These are phyloP conservation scores for Buddleja alternifolia DNA, from an alignment of 257 asterid species.

Conservation along the genomic window DNA sequence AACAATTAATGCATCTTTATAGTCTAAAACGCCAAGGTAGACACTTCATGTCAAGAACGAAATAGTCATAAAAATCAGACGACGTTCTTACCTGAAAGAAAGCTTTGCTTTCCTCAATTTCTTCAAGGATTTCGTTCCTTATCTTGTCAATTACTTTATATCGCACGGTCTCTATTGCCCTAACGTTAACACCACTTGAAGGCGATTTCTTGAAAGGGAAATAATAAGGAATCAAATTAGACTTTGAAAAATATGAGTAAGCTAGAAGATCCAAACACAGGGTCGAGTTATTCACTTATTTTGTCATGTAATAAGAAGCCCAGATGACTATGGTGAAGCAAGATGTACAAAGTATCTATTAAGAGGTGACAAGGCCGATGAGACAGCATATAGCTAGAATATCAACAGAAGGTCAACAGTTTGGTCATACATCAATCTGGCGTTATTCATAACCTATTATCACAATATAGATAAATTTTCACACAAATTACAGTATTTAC, in stretches of 20 bases:
- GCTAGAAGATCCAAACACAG: not conserved
- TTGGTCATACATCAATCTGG: constrained; percentile 10
- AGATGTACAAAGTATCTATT: constrained; percentile 10
- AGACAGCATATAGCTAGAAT: constrained; percentile 12
- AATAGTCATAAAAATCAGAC: constrained; percentile 15
- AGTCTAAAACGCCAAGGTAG: constrained; percentile 2
- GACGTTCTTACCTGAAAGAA: constrained; percentile 77
- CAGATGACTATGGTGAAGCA: constrained; percentile 19
- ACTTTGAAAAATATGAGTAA: constrained; percentile 11
- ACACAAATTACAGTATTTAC: constrained; percentile 35
- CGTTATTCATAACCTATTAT: not conserved
- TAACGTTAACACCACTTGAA: constrained; percentile 61
- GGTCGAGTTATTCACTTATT: constrained; percentile 4
- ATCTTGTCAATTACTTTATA: constrained; percentile 76
- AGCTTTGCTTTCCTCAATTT: constrained; percentile 95
- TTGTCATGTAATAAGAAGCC: not conserved
- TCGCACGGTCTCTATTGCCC: constrained; percentile 80
- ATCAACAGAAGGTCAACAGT: constrained; percentile 1
- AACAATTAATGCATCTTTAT: constrained; percentile 22
- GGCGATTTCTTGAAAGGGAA: constrained; percentile 68
- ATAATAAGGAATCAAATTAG: not conserved
- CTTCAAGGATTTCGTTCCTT: constrained; percentile 83
- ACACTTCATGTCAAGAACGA: constrained; percentile 8
- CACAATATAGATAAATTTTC: constrained; percentile 8
- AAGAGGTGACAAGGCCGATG: constrained; percentile 23